Evolutionary conservation across 2,329 filamentous ascomycete genomes (phyloP).

Genomic region (Cordyceps militaris): DNA sequence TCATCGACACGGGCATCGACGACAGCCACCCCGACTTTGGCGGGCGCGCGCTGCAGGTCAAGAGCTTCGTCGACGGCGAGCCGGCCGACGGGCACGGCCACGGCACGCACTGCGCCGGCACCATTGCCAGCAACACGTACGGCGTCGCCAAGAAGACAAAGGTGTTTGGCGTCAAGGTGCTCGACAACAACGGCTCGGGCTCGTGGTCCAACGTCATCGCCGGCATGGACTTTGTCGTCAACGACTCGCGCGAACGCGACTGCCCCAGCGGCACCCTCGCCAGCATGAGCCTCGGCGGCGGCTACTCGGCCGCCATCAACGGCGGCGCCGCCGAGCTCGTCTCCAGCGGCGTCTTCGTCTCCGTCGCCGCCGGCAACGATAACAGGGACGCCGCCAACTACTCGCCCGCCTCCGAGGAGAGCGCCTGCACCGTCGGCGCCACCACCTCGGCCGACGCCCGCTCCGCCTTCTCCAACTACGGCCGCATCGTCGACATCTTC

Average conservation of each 20-base stretch:
- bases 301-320: slow-evolving; percentile 39
- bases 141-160: slow-evolving; percentile 40
- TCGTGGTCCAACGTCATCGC: slow-evolving; percentile 35
- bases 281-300: slow-evolving; percentile 50
- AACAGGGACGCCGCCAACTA: slow-evolving; percentile 34
- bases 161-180: slow-evolving; percentile 40
- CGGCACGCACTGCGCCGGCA: slow-evolving; percentile 42
- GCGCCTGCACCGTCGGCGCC: slow-evolving; percentile 45
- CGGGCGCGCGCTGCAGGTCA: slow-evolving; percentile 33
- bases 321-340: slow-evolving; percentile 37
- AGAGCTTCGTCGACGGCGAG: slow-evolving; percentile 30
- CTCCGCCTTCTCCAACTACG: slow-evolving; percentile 45
- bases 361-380: slow-evolving; percentile 49
- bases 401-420: slow-evolving; percentile 39
- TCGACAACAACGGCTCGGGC: slow-evolving; percentile 31
- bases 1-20: slow-evolving; percentile 39
- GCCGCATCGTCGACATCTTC: slow-evolving; percentile 39
- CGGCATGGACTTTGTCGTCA: slow-evolving; percentile 36
- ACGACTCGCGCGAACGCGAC: slow-evolving; percentile 27
- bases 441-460: slow-evolving; percentile 29
- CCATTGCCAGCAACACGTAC: slow-evolving; percentile 34
- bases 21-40: slow-evolving; percentile 32
- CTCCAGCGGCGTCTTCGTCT: slow-evolving; percentile 40
- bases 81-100: slow-evolving; percentile 38
- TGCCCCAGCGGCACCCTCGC: slow-evolving; percentile 40